Base-by-base conservation (phyloP, 2,329 filamentous ascomycete genomes). In the Ophiostoma sp. region DNA sequence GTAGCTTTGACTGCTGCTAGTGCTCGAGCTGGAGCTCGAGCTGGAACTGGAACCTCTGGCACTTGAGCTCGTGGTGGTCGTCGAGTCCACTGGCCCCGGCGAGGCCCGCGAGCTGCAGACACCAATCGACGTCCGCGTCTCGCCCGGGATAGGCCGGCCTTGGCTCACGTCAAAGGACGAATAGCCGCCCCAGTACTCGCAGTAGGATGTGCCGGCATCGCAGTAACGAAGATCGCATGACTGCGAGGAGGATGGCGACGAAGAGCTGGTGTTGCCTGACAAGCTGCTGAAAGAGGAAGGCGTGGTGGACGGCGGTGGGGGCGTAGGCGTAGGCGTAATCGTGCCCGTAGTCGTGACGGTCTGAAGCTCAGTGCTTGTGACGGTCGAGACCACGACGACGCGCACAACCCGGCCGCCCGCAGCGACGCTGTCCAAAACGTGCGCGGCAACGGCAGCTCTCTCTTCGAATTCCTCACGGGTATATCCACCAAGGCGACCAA, bases 161-260 rank as follows among this genome's bases (percentile, higher is more conserved):
- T 48, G 39, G 48, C n/a, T 71, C 17, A 74, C 22, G 52, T 77
- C 75, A 64, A 70, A 76, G 11, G 76, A 73, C 63, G 76, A 73
- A 70, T 71, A 75, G 68, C 76, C 76, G 70, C 71, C 76, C 75
- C 76, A 77, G 75, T 77, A 77, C 64, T 69, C 64, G 74, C 76
- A 77, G 68, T 73, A 77, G 17, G 73, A 74, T 6, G 72, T 75
- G 71, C 76, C 75, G n/a, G 17, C 17, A 25, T 70, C 70, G 73
- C 76, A 77, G 74, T 75, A 76, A 39, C 22, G 19, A 11, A 75
- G 59, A 33, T 77, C 73, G 66, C 76, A 77, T 22, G 73, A 75
- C 3, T 5, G 52, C 2, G 69, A 28, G 42, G 50, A 45, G 9
- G 48, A 63, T 6, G 55, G 25, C 12, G 15, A 1, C 25, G 45